A percentile compares a stretch with the other conserved stretches of the same genome.
phyloP scores from a whole-genome alignment of 2,329 filamentous ascomycete species.

The Aspergillus intermedius region DNA sequence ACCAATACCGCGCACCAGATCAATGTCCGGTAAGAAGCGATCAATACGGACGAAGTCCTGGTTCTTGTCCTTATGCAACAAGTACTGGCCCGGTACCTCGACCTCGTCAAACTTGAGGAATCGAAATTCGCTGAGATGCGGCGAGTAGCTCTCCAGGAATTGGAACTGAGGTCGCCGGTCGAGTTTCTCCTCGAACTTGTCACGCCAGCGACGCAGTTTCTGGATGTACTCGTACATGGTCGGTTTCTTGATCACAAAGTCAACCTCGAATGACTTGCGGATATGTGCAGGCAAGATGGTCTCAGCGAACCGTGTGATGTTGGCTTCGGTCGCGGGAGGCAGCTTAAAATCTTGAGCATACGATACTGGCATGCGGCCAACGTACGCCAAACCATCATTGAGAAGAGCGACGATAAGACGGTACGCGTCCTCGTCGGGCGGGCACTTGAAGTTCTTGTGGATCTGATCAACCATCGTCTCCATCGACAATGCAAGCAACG shows the following conservation, averaged over 20 bases:
- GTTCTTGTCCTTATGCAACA: constrained; percentile 97
- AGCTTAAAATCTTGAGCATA: constrained; percentile 90
- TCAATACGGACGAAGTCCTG: constrained; percentile 97
- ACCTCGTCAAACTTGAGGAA: constrained; percentile 99
- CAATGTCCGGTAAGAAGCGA: constrained; percentile 89
- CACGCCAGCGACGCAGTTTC: constrained; percentile 89
- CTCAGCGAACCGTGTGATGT: constrained; percentile 94
- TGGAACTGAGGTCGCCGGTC: constrained; percentile 70
- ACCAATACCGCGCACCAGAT: constrained; percentile 82
- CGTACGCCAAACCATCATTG: constrained; percentile 90
- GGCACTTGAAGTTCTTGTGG: constrained; percentile 98
- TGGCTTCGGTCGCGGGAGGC: constrained; percentile 82
- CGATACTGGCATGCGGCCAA: constrained; percentile 75
- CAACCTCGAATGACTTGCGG: constrained; percentile 91
- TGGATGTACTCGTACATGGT: constrained; percentile 99
- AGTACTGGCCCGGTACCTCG: constrained; percentile 92
- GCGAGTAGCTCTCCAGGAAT: constrained; percentile 77
- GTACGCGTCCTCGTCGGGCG: constrained; percentile 96
- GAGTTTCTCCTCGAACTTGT: constrained; percentile 96
- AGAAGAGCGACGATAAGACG: constrained; percentile 93
- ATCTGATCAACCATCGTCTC: constrained; percentile 99
- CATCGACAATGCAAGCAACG: constrained; percentile 91
- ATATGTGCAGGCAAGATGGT: constrained; percentile 93
- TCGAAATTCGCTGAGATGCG: constrained; percentile 89
- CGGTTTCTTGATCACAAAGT: constrained; percentile 91